Base-by-base conservation (phyloP, 164 flowering plant genomes). In the Tinospora cordifolia region DNA sequence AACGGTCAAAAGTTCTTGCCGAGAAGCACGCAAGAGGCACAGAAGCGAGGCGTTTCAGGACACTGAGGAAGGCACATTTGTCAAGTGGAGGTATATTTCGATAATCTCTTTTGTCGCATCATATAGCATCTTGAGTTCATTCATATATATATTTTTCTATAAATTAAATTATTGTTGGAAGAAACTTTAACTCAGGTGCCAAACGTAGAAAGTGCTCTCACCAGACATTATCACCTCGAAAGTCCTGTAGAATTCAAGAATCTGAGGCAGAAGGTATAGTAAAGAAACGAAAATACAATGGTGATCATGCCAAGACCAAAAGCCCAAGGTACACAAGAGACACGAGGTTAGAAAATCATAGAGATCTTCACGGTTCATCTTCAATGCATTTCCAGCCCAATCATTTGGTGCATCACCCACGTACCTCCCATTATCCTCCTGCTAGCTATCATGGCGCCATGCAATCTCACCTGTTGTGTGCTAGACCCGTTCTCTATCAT, bases 1-100 rank as follows among this genome's bases (percentile, higher is more conserved):
- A 84, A 68, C 83, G 89, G 75, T 11, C 44, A 24, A 72, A 69
- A 72, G 83, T 84, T 49, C 86, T 87, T 47, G 79, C 77, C 58
- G 89, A 88, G 76, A 88, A 87, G 79, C 88, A 85, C 71, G 73
- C 60, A 73, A 79, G 89, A 65, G 92, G 92, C 11, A 58, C 79
- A 34, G 81, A 72, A 68, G 90, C 92, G 72, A 87, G 92, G 78
- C 63, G 15, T n/a, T 47, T 76, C n/a, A 81, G 85, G 79, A 82
- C 74, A 41, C 79, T 60, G 74, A 81, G 67, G 75, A 81, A 58
- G 47, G 71, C 69, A 38, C 22, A 22, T 30, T 57, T 68, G 65
- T 63, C 75, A 26, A 73, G 47, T 60, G 64, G 77, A 74, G 81
- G 84, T n/a, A n/a, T n/a, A n/a, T 83, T 65, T 68, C 73, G 46